Conservation (phyloP, 139 green algal species). For the Closterium sp. region DNA sequence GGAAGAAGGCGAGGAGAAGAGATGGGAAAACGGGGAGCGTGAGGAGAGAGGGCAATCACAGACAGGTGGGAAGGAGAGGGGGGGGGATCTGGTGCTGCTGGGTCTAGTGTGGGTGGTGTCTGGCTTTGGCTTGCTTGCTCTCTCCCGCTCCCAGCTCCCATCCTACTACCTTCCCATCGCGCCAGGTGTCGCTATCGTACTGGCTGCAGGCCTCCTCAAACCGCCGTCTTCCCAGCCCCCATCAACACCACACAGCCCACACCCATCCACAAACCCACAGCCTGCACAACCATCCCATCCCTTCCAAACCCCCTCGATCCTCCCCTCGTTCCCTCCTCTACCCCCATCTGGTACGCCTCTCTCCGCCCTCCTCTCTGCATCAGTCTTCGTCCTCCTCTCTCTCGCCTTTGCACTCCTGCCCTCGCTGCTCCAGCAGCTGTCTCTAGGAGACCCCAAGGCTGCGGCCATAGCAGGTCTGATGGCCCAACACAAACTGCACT, state of each 20-base stretch:
- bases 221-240: no score
- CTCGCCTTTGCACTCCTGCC: not conserved
- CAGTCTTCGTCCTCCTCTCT: not conserved
- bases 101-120: not conserved
- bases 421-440: not conserved
- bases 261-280: not conserved
- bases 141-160: conserved; percentile 37
- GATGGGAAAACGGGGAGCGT: not conserved
- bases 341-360: not conserved
- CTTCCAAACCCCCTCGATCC: not conserved
- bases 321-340: not conserved
- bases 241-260: not conserved
- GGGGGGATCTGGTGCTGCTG: not conserved
- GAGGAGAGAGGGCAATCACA: not conserved
- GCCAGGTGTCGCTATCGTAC: not conserved
- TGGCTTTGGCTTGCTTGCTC: not conserved
- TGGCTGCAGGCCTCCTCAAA: not conserved
- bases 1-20: not conserved
- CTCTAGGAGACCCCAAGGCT: not conserved
- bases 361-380: not conserved
- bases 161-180: conserved; percentile 50
- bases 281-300: not conserved
- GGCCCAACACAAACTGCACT: not conserved
- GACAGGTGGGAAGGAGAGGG: no score
- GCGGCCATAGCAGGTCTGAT: not conserved